phyloP scores from a whole-genome alignment of 2,329 filamentous ascomycete species.

The Colletotrichum sidae region DNA sequence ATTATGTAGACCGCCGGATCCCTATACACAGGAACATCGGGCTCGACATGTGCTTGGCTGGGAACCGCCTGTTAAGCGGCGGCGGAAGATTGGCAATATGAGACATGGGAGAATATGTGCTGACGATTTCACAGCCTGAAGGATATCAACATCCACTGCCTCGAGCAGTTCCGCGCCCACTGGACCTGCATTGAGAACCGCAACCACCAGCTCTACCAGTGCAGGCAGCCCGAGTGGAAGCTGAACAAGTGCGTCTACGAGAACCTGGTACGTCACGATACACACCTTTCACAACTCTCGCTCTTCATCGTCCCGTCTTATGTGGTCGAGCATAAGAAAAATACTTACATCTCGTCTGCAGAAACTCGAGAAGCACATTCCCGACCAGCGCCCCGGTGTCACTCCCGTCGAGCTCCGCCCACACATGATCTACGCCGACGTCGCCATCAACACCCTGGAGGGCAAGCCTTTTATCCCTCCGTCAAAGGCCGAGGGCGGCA shows the following conservation, averaged over 20 bases:
- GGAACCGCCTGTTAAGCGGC: no score
- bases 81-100: no score
- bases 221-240: constrained; percentile 86
- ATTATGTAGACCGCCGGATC: no score
- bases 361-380: constrained; percentile 86
- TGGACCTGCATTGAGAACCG: constrained; percentile 97
- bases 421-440: constrained; percentile 71
- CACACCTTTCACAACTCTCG: background rate
- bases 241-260: constrained; percentile 97
- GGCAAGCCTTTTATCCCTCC: constrained; percentile 55
- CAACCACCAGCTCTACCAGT: constrained; percentile 98
- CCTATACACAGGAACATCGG: no score
- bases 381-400: constrained; percentile 76
- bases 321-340: background rate
- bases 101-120: background rate
- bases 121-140: constrained; percentile 71
- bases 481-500: constrained; percentile 37
- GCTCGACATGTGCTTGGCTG: no score
- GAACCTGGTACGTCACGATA: constrained; percentile 80
- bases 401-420: constrained; percentile 80
- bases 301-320: background rate
- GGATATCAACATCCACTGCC: constrained; percentile 95
- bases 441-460: constrained; percentile 55
- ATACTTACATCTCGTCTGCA: constrained; percentile 48
- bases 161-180: constrained; percentile 90